phyloP scores from a whole-genome alignment of 1,139 yeast genomes.

The Saccharomyces hybrid region DNA sequence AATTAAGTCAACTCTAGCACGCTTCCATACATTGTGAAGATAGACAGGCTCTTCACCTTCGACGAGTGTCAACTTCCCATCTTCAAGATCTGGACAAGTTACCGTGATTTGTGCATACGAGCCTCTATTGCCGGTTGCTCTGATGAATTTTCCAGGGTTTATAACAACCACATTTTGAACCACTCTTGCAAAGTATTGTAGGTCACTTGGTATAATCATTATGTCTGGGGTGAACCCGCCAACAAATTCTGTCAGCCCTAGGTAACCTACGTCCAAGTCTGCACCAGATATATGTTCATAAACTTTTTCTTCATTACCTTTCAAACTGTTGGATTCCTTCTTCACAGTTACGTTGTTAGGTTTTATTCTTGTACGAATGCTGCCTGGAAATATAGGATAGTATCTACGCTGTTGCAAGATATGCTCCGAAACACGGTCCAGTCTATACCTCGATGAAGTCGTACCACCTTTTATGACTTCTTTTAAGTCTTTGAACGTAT shows the following conservation, averaged over 20 bases:
- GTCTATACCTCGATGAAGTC: conserved; percentile 42
- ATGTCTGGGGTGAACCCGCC: conserved; percentile 75
- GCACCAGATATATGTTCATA: conserved; percentile 48
- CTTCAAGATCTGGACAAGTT: conserved; percentile 39
- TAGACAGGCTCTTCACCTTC: conserved; percentile 41
- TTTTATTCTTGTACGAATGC: conserved; percentile 34
- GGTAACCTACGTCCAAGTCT: conserved; percentile 62
- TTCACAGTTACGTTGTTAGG: conserved; percentile 13
- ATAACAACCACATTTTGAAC: conserved; percentile 71
- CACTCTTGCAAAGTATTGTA: conserved; percentile 66
- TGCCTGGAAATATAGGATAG: conserved; percentile 81
- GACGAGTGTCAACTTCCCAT: conserved; percentile 30
- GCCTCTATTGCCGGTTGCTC: conserved; percentile 53
- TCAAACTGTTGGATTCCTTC: conserved; percentile 6
- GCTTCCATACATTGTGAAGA: conserved; percentile 64
- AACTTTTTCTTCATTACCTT: not conserved
- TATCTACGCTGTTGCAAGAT: conserved; percentile 71
- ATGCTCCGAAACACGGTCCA: conserved; percentile 64
- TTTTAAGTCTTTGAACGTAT: conserved; percentile 63
- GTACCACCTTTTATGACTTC: conserved; percentile 47
- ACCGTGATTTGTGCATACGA: conserved; percentile 59
- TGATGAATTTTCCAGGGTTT: conserved; percentile 72
- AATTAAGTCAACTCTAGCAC: conserved; percentile 70
- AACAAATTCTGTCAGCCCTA: conserved; percentile 68
- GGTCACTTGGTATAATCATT: conserved; percentile 68